A percentile compares a stretch with the other conserved stretches of the same genome.
phyloP scores from a whole-genome alignment of 768 basidiomycete genomes.

The Russula griseocarnosa region DNA sequence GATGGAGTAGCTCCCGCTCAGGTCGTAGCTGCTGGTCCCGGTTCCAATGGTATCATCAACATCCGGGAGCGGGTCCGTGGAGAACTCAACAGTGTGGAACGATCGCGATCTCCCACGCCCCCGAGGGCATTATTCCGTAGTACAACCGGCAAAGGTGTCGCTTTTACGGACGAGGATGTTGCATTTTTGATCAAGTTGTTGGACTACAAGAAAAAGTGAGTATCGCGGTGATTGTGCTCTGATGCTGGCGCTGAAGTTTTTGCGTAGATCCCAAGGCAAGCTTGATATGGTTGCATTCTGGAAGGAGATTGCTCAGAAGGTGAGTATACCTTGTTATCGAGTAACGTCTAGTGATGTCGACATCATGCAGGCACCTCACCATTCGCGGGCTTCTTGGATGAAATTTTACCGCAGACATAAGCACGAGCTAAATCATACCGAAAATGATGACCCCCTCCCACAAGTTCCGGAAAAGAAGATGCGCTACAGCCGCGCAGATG shows the following conservation, averaged over 20 bases:
- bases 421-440: constrained; percentile 67
- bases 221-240: not conserved
- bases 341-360: not conserved
- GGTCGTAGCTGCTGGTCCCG: constrained; percentile 36
- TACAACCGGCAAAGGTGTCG: constrained; percentile 86
- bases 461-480: constrained; percentile 82
- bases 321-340: constrained; percentile 30
- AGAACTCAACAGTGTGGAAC: constrained; percentile 36
- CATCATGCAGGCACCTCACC: constrained; percentile 71
- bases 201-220: constrained; percentile 65
- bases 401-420: constrained; percentile 88
- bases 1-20: constrained; percentile 32
- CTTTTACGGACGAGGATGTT: constrained; percentile 82
- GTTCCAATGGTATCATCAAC: constrained; percentile 40
- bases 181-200: constrained; percentile 71
- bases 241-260: constrained; percentile 21
- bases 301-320: constrained; percentile 73
- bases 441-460: constrained; percentile 67
- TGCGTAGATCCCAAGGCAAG: constrained; percentile 50
- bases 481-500: constrained; percentile 78
- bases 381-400: constrained; percentile 92
- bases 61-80: constrained; percentile 42
- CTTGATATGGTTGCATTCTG: constrained; percentile 74
- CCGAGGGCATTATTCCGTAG: constrained; percentile 76
- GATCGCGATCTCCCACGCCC: constrained; percentile 74